Evolutionary conservation across 2,329 filamentous ascomycete genomes (phyloP).

Genomic region (Diaporthe capsici): DNA sequence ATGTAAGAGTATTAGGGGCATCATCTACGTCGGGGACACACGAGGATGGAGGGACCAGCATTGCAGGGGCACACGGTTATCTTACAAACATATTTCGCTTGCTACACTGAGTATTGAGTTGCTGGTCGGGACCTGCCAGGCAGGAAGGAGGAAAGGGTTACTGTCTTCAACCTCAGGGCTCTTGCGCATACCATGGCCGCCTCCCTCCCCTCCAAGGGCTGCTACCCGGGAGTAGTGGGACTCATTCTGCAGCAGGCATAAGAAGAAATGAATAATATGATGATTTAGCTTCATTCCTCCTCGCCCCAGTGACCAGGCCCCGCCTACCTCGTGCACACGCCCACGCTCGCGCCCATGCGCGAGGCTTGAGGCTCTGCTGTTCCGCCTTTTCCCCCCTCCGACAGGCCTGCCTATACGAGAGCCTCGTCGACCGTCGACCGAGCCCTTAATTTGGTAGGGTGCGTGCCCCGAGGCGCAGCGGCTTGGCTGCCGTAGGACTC

Average conservation of each 20-base stretch:
- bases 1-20: conserved; percentile 29
- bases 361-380: conserved; percentile 19
- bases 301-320: not conserved
- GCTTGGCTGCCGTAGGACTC: conserved; percentile 26
- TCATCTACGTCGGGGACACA: not conserved
- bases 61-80: conserved; percentile 28
- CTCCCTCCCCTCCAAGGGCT: not conserved
- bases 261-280: conserved; percentile 19
- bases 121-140: conserved; percentile 2
- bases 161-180: conserved; percentile 33
- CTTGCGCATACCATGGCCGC: not conserved
- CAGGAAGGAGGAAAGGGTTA: conserved; percentile 24
- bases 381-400: not conserved
- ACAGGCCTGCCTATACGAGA: conserved; percentile 12
- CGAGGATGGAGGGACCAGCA: not conserved
- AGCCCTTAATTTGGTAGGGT: not conserved
- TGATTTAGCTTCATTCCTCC: not conserved
- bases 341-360: not conserved
- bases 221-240: not conserved
- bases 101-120: not conserved
- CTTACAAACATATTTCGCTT: conserved; percentile 25
- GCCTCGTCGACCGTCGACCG: not conserved
- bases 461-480: conserved; percentile 11
- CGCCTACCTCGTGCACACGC: not conserved
- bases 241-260: conserved; percentile 8